Evolutionary conservation across 306 rosid genomes (phyloP).

Genomic region (Dalbergia cultrata): DNA sequence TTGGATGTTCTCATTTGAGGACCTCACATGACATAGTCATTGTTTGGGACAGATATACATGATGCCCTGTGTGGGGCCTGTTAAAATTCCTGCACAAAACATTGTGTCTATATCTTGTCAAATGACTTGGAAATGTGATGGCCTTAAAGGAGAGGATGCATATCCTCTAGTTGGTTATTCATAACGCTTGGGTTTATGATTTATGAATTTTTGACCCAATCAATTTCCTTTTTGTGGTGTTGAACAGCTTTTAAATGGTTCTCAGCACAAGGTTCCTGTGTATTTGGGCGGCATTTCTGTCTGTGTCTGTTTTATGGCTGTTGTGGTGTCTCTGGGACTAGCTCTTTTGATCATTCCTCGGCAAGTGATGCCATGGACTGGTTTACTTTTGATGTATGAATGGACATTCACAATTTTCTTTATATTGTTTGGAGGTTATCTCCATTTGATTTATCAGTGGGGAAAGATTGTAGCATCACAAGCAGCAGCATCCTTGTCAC

Average conservation of each 20-base stretch:
- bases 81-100: conserved; percentile 19
- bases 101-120: conserved; percentile 22
- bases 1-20: conserved; percentile 28
- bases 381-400: conserved; percentile 95
- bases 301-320: conserved; percentile 69
- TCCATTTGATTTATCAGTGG: conserved; percentile 76
- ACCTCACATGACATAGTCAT: conserved; percentile 35
- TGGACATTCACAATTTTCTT: conserved; percentile 90
- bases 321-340: conserved; percentile 69
- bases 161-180: conserved; percentile 29
- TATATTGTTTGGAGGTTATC: conserved; percentile 80
- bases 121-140: conserved; percentile 29
- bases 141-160: conserved; percentile 38
- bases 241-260: conserved; percentile 52
- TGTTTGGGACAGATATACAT: conserved; percentile 28
- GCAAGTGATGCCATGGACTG: conserved; percentile 99
- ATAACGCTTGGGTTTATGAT: conserved; percentile 28
- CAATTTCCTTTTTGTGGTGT: conserved; percentile 45
- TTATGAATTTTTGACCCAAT: conserved; percentile 38
- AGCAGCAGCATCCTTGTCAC: conserved; percentile 58
- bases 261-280: conserved; percentile 77
- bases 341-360: conserved; percentile 79
- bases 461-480: conserved; percentile 70
- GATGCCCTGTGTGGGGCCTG: conserved; percentile 13
- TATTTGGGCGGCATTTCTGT: conserved; percentile 87